Evolutionary conservation across 179 eudicot species (phyloP).

Genomic region (Carnegiea gigantea): DNA sequence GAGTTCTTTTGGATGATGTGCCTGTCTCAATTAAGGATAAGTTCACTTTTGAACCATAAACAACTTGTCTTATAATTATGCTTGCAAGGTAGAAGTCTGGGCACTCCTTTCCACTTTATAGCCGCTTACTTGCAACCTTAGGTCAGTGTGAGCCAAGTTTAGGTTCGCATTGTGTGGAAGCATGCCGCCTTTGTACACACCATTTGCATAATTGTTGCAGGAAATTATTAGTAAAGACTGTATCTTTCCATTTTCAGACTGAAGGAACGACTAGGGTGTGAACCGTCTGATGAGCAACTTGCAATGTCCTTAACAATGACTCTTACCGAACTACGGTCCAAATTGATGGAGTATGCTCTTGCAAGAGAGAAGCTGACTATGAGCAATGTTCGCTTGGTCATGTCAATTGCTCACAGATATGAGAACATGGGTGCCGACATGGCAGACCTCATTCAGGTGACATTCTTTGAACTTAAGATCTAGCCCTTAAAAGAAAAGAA

Average conservation of each 20-base stretch:
- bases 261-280: conserved; percentile 73
- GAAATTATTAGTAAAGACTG: neutral
- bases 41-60: neutral
- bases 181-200: neutral
- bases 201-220: neutral
- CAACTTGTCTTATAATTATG: neutral
- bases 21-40: neutral
- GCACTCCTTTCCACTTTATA: neutral
- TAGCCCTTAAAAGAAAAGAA: neutral
- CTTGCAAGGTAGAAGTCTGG: neutral
- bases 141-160: neutral
- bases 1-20: neutral
- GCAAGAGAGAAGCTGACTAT: conserved; percentile 90
- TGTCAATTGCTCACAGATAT: conserved; percentile 91
- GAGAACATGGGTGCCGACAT: conserved; percentile 95
- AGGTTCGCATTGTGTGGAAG: neutral
- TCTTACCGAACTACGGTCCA: conserved; percentile 58
- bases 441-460: conserved; percentile 96
- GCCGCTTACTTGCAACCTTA: neutral
- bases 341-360: conserved; percentile 68
- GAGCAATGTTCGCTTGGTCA: conserved; percentile 96
- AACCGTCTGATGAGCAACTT: conserved; percentile 92
- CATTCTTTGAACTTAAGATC: conserved; percentile 2
- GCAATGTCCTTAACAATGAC: conserved; percentile 67
- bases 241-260: conserved; percentile 43